Conservation (phyloP, 176 grass and related monocot species). For the Triticum turgidum region DNA sequence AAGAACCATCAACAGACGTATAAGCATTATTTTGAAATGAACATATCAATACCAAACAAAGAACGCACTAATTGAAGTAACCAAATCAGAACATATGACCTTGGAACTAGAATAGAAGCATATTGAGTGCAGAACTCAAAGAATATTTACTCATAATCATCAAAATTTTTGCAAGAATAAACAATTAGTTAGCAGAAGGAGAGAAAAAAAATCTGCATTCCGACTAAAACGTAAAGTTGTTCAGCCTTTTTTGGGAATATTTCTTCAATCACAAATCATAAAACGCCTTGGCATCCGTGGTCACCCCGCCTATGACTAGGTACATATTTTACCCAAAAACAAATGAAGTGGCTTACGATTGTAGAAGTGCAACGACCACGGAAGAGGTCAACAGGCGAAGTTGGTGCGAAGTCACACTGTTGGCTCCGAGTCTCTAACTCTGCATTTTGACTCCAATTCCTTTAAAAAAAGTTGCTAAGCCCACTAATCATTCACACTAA, state of each 20-base stretch:
- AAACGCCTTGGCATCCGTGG: slow-evolving; percentile 1
- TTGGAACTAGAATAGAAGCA: not conserved
- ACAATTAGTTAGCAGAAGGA: not conserved
- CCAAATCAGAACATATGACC: slow-evolving; percentile 12
- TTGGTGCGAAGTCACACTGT: slow-evolving; percentile 32
- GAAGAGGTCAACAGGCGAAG: slow-evolving; percentile 35
- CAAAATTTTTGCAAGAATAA: slow-evolving; percentile 4
- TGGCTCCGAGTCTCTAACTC: slow-evolving; percentile 20
- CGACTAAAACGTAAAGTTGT: not conserved
- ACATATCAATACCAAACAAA: slow-evolving; percentile 14
- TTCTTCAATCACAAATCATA: slow-evolving; percentile 25
- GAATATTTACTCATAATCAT: not conserved
- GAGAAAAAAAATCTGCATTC: not conserved
- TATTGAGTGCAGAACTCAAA: not conserved
- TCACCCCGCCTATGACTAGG: not conserved
- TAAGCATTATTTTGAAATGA: not conserved
- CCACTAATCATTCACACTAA: slow-evolving; percentile 5
- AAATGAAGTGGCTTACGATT: not conserved
- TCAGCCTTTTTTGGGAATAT: not conserved
- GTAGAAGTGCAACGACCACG: slow-evolving; percentile 7
- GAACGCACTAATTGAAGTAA: not conserved
- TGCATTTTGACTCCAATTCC: slow-evolving; percentile 22
- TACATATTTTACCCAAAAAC: slow-evolving; percentile 19
- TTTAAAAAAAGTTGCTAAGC: not conserved
- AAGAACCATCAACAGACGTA: slow-evolving; percentile 23